phyloP scores from a whole-genome alignment of 352 stramenopile genomes.

The Phytophthora citricola region DNA sequence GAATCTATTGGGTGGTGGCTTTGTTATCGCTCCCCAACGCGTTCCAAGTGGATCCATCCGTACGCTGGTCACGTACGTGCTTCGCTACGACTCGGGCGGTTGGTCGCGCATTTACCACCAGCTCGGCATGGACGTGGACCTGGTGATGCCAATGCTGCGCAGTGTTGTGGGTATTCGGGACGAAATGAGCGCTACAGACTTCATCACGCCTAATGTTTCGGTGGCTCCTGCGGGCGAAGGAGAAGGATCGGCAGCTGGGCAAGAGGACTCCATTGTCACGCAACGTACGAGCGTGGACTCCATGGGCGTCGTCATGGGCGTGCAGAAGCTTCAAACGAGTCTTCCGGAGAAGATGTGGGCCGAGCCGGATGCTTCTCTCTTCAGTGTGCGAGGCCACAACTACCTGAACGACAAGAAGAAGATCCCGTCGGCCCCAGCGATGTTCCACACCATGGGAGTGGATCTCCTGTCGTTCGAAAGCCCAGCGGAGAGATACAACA shows the following conservation, averaged over 20 bases:
- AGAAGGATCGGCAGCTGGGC: constrained; percentile 16
- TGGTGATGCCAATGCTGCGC: constrained; percentile 87
- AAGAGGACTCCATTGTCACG: constrained; percentile 24
- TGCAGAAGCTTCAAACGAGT: constrained; percentile 73
- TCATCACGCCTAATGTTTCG: constrained; percentile 88
- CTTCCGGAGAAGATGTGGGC: constrained; percentile 86
- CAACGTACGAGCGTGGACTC: constrained; percentile 65
- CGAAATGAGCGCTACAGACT: constrained; percentile 83
- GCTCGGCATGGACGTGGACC: constrained; percentile 89
- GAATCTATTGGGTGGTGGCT: constrained; percentile 79
- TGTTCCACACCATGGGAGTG: constrained; percentile 85
- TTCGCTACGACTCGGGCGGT: constrained; percentile 82
- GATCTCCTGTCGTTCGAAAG: constrained; percentile 85
- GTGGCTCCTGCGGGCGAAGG: constrained; percentile 36
- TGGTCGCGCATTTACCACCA: constrained; percentile 89
- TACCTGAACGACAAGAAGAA: constrained; percentile 93
- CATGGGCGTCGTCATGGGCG: constrained; percentile 64
- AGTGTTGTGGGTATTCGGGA: constrained; percentile 87
- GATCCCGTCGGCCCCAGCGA: constrained; percentile 64
- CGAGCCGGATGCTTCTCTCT: constrained; percentile 82
- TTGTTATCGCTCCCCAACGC: constrained; percentile 87
- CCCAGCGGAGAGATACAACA: constrained; percentile 74
- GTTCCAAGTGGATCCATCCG: constrained; percentile 78
- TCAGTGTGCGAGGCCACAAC: constrained; percentile 87
- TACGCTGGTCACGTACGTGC: constrained; percentile 83